Conservation (phyloP, 441 rosid species). For the Croton setiger region DNA sequence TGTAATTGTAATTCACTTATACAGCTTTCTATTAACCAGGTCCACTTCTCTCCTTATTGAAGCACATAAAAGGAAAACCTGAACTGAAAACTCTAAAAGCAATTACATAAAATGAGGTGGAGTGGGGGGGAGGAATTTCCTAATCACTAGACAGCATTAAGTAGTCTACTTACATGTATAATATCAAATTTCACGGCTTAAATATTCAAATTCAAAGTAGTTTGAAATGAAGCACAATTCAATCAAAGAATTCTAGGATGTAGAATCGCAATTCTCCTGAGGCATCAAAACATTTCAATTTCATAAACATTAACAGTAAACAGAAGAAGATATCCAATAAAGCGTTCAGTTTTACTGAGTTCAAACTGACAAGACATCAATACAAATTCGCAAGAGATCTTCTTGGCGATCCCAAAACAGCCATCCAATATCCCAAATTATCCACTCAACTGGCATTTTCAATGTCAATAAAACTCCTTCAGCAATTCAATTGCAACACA, state of each 20-base stretch:
- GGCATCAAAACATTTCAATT: neutral
- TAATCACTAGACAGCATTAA: neutral
- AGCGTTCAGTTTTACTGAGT: too few relatives aligned
- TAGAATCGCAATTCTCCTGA: neutral
- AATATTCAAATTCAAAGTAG: constrained; percentile 3
- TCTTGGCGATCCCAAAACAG: neutral
- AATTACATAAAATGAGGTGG: neutral
- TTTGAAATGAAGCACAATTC: neutral
- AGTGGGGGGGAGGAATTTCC: too few relatives aligned
- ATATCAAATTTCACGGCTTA: neutral
- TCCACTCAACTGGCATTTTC: neutral
- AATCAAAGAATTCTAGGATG: neutral
- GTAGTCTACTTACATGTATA: neutral
- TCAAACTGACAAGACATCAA: neutral
- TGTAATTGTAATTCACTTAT: neutral
- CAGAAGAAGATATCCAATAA: neutral
- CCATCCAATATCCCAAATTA: neutral
- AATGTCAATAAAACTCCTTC: neutral
- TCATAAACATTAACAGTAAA: neutral
- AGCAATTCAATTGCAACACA: constrained; percentile 7
- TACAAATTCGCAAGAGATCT: constrained; percentile 13
- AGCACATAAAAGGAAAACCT: too few relatives aligned
- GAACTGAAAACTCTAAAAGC: neutral
- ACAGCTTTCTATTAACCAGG: neutral
- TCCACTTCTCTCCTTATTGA: neutral